A percentile compares a stretch with the other conserved stretches of the same genome.
Evolutionary conservation across 176 grass and related monocot genomes (phyloP).

Genomic region (Rhipidocladum racemiflorum): DNA sequence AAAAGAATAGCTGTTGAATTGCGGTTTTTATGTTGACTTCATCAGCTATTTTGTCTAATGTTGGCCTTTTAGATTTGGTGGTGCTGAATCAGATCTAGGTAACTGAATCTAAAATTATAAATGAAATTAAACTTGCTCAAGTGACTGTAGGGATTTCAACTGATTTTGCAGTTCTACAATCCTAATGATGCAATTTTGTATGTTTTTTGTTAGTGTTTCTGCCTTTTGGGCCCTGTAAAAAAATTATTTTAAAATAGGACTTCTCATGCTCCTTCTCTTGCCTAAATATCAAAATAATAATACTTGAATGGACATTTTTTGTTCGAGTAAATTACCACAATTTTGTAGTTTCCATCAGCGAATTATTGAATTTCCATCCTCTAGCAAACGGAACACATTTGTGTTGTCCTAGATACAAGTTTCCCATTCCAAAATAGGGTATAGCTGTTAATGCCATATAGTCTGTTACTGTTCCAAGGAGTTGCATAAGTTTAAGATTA

Average conservation of each 20-base stretch:
- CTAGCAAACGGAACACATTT: background rate
- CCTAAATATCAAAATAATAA: background rate
- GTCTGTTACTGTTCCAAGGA: background rate
- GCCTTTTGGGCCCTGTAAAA: background rate
- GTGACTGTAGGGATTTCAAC: background rate
- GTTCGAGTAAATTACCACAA: background rate
- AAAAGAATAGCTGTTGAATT: constrained; percentile 21
- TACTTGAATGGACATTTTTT: background rate
- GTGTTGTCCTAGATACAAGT: background rate
- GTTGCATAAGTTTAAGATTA: background rate
- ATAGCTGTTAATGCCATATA: constrained; percentile 8
- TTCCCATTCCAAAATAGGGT: background rate
- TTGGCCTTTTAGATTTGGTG: background rate
- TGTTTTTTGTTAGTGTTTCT: background rate
- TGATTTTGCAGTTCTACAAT: background rate
- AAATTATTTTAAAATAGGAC: background rate
- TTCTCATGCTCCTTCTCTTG: background rate
- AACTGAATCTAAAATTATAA: constrained; percentile 9
- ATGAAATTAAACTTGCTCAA: background rate
- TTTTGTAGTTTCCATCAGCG: background rate
- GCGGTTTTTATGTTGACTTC: constrained; percentile 13
- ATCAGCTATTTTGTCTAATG: constrained; percentile 18
- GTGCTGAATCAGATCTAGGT: background rate
- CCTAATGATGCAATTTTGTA: background rate
- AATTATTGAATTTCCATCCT: background rate